phyloP scores from a whole-genome alignment of 1,284 basidiomycete genomes.

The Athelia sp. region DNA sequence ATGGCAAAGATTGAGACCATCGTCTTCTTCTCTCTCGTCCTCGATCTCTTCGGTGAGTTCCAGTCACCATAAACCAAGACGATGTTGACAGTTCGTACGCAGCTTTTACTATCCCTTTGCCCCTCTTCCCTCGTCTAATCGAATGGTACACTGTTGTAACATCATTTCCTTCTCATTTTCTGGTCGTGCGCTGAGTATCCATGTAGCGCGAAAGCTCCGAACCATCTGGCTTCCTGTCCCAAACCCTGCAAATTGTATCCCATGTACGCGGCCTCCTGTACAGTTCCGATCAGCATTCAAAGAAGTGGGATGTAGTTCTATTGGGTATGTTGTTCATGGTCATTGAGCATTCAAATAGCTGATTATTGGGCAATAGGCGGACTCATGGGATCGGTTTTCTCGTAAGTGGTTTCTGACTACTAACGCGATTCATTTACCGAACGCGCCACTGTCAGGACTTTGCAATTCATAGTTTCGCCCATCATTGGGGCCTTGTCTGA shows the following conservation, averaged over 20 bases:
- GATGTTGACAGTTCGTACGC: slow-evolving; percentile 13
- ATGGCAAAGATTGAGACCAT: slow-evolving; percentile 71
- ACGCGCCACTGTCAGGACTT: slow-evolving; percentile 48
- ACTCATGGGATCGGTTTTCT: slow-evolving; percentile 86
- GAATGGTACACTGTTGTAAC: slow-evolving; percentile 81
- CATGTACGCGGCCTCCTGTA: slow-evolving; percentile 59
- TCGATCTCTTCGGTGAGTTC: slow-evolving; percentile 74
- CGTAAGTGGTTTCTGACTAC: slow-evolving; percentile 43
- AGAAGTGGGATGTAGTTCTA: slow-evolving; percentile 82
- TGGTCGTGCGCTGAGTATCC: not conserved
- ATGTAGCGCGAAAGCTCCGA: slow-evolving; percentile 67
- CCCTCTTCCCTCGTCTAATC: slow-evolving; percentile 83
- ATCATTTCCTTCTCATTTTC: not conserved
- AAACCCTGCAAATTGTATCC: slow-evolving; percentile 61
- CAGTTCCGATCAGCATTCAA: slow-evolving; percentile 53
- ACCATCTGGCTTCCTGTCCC: slow-evolving; percentile 64
- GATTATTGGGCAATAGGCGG: slow-evolving; percentile 52
- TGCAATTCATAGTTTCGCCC: slow-evolving; percentile 86
- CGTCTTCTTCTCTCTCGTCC: slow-evolving; percentile 78
- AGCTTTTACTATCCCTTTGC: slow-evolving; percentile 94
- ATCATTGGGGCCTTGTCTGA: slow-evolving; percentile 80
- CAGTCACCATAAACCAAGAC: not conserved
- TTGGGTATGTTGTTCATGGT: slow-evolving; percentile 40
- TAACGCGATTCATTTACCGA: no score
- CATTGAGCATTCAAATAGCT: slow-evolving; percentile 9